phyloP scores from a whole-genome alignment of 2,329 filamentous ascomycete species.

The Phialophora verrucosa region DNA sequence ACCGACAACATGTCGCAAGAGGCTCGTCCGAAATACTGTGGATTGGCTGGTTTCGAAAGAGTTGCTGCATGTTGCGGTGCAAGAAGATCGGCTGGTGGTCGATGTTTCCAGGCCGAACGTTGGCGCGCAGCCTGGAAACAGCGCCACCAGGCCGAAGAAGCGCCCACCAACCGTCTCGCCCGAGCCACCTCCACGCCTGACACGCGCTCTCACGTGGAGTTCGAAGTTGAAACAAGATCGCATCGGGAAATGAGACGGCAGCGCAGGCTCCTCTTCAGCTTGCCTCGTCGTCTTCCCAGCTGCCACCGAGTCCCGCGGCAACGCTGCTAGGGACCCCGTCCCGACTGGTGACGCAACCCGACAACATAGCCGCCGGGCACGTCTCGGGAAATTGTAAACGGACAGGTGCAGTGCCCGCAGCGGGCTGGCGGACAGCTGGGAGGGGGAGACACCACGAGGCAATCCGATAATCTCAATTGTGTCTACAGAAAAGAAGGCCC shows the following conservation, averaged over 20 bases:
- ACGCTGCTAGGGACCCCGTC: conserved; percentile 12
- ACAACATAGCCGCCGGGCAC: conserved; percentile 11
- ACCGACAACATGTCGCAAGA: conserved; percentile 32
- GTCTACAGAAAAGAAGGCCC: conserved; percentile 24
- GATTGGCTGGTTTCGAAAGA: conserved; percentile 29
- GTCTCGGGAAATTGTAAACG: not conserved
- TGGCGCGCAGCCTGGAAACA: conserved; percentile 37
- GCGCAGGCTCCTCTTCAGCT: conserved; percentile 23
- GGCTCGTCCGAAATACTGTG: conserved; percentile 19
- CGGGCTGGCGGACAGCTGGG: conserved; percentile 10
- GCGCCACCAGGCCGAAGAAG: conserved; percentile 37
- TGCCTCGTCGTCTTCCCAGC: conserved; percentile 31
- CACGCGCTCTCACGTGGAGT: conserved; percentile 35
- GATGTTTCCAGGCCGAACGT: conserved; percentile 28
- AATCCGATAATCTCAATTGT: conserved; percentile 29
- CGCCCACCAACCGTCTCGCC: conserved; percentile 36
- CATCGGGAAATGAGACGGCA: conserved; percentile 20
- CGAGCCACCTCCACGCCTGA: conserved; percentile 31
- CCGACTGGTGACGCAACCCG: conserved; percentile 20
- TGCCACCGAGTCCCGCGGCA: conserved; percentile 15
- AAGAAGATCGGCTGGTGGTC: conserved; percentile 33
- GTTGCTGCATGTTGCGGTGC: conserved; percentile 27
- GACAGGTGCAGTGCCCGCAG: conserved; percentile 14
- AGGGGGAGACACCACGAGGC: conserved; percentile 33
- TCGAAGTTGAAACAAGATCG: conserved; percentile 27